Evolutionary conservation across 1,139 yeast species (phyloP).

Genomic region (Blastobotrys ciferrii): DNA sequence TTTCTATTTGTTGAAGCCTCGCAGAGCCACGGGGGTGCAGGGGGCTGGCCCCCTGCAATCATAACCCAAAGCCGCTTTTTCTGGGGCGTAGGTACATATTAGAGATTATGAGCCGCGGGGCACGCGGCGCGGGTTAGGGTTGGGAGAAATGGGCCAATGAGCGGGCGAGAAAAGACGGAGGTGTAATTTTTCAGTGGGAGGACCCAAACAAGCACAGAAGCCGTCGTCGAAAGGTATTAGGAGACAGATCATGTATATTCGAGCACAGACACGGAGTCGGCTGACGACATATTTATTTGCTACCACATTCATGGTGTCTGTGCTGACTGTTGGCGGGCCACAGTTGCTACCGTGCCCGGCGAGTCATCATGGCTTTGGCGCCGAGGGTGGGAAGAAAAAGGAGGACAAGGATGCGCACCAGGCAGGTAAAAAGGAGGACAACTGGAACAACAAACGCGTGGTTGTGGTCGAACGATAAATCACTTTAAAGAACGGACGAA

Average conservation of each 20-base stretch:
- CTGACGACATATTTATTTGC: constrained; percentile 68
- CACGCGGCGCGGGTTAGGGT: background rate
- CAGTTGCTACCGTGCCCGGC: constrained; percentile 76
- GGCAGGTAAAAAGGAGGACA: constrained; percentile 13
- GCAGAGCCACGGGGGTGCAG: too few relatives aligned
- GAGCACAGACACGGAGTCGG: constrained; percentile 54
- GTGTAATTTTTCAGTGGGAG: constrained; percentile 1
- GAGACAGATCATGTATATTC: constrained; percentile 40
- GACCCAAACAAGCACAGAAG: background rate
- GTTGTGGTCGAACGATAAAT: constrained; percentile 13
- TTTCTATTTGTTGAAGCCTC: too few relatives aligned
- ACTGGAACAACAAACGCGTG: constrained; percentile 17
- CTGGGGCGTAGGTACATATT: too few relatives aligned
- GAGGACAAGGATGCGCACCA: constrained; percentile 9
- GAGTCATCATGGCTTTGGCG: constrained; percentile 37
- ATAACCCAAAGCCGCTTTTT: too few relatives aligned
- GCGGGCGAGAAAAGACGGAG: background rate
- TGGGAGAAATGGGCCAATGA: background rate
- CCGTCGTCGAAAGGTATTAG: background rate
- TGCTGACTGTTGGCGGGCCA: constrained; percentile 67
- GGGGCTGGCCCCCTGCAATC: too few relatives aligned
- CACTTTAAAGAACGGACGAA: background rate
- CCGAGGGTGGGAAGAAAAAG: constrained; percentile 21
- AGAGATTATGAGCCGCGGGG: background rate
- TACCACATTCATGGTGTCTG: constrained; percentile 72